phyloP scores from a whole-genome alignment of 768 basidiomycete species.

The Fomitopsis serialis region DNA sequence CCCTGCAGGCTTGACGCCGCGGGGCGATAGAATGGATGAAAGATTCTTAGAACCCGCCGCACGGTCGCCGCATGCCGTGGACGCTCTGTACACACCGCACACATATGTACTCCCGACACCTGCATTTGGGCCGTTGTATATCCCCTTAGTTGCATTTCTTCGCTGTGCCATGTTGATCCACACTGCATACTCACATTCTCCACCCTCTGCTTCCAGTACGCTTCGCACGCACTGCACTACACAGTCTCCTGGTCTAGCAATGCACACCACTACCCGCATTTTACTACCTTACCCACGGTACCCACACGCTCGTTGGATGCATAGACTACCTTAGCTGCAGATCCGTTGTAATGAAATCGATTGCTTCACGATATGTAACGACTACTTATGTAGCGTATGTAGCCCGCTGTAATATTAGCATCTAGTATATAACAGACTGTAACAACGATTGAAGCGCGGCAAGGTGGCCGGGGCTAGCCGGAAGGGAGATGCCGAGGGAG shows the following conservation, averaged over 20 bases:
- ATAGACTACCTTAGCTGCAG: background rate
- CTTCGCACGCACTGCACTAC: background rate
- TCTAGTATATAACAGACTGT: background rate
- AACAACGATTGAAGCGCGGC: background rate
- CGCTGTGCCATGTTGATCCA: background rate
- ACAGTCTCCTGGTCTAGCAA: background rate
- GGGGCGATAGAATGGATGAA: background rate
- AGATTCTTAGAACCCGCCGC: background rate
- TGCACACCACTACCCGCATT: background rate
- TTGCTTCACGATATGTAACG: background rate
- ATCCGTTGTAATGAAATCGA: background rate
- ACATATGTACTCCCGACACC: background rate
- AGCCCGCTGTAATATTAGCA: background rate
- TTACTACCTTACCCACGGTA: background rate
- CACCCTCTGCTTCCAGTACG: background rate
- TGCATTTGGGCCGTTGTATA: background rate
- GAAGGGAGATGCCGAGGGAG: background rate
- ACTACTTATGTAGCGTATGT: background rate
- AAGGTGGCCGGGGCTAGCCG: background rate
- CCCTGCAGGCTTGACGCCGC: background rate
- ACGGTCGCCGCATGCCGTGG: background rate
- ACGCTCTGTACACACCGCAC: background rate
- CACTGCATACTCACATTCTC: background rate
- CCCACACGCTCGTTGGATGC: conserved; percentile 1
- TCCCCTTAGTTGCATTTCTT: background rate